Percentiles rank a stretch among this genome's conserved stretches.
Conservation (phyloP, 345 rosid species). For the Microcos paniculata region DNA sequence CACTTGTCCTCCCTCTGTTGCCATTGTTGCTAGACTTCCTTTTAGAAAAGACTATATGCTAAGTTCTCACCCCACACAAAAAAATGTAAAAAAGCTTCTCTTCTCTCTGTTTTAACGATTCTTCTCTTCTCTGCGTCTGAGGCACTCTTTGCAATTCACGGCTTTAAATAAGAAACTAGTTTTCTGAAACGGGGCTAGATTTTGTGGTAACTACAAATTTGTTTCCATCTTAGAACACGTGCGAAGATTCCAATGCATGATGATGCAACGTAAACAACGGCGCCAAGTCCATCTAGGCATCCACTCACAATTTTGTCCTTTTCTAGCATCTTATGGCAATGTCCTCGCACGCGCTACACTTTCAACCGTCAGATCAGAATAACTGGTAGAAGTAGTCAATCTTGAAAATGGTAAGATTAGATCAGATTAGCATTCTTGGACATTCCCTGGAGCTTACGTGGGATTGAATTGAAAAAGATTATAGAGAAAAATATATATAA, state of each 20-base stretch:
- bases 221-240: slow-evolving; percentile 20
- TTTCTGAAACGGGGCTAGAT: neutral
- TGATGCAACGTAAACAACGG: too few species aligned
- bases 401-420: neutral
- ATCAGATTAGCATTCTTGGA: neutral
- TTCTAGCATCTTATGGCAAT: neutral
- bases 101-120: too few species aligned
- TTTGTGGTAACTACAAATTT: slow-evolving; percentile 17
- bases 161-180: too few species aligned
- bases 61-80: too few species aligned
- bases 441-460: too few species aligned
- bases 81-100: too few species aligned
- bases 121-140: too few species aligned
- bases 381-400: neutral
- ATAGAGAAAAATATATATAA: too few species aligned
- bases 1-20: slow-evolving; percentile 59
- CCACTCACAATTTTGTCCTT: neutral
- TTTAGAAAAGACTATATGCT: too few species aligned
- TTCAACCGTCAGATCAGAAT: neutral
- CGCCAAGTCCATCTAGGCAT: too few species aligned
- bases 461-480: too few species aligned
- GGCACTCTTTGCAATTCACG: too few species aligned
- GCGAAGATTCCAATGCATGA: slow-evolving; percentile 1
- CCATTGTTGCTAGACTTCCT: neutral
- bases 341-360: neutral